Conservation (phyloP, 1,139 yeast genomes). For the Candida tunisiensis region DNA sequence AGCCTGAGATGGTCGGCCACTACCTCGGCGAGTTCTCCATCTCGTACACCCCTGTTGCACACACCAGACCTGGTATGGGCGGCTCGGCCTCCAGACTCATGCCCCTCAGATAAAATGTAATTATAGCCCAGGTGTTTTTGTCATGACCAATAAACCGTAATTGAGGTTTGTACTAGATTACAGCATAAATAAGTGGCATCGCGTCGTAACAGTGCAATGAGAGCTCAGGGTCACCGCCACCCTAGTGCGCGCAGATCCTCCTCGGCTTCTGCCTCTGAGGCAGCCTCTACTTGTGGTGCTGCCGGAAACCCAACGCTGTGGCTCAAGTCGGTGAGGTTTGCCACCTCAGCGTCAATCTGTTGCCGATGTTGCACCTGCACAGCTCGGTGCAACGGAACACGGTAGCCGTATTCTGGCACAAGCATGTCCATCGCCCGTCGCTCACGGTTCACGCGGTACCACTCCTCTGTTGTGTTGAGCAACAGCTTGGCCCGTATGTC, state of each 20-base stretch:
- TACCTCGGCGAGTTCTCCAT: conserved; percentile 99
- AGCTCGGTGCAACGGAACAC: conserved; percentile 30
- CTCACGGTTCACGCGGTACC: conserved; percentile 90
- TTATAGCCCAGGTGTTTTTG: too few species aligned
- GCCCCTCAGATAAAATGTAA: conserved; percentile 23
- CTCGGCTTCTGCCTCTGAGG: conserved; percentile 19
- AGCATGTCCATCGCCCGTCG: conserved; percentile 69
- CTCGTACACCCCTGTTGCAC: conserved; percentile 99
- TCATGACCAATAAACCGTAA: too few species aligned
- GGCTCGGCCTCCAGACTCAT: conserved; percentile 47
- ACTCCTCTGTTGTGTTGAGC: conserved; percentile 59
- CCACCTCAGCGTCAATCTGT: conserved; percentile 28
- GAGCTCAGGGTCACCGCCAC: conserved; percentile 4
- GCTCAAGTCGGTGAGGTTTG: conserved; percentile 38
- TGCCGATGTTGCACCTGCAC: conserved; percentile 28
- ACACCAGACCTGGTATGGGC: conserved; percentile 93
- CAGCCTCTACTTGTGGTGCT: conserved; percentile 33
- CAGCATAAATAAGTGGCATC: too few species aligned
- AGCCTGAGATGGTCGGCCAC: conserved; percentile 99
- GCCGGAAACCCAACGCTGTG: conserved; percentile 49
- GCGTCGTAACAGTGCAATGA: too few species aligned
- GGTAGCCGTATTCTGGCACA: conserved; percentile 30
- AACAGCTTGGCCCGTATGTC: conserved; percentile 55
- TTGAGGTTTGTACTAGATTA: too few species aligned
- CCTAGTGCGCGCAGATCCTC: conserved; percentile 15